Evolutionary conservation across 352 stramenopile genomes (phyloP), one percentile per base, ranked within the genome.

Genomic region (Phytophthora syringae): DNA sequence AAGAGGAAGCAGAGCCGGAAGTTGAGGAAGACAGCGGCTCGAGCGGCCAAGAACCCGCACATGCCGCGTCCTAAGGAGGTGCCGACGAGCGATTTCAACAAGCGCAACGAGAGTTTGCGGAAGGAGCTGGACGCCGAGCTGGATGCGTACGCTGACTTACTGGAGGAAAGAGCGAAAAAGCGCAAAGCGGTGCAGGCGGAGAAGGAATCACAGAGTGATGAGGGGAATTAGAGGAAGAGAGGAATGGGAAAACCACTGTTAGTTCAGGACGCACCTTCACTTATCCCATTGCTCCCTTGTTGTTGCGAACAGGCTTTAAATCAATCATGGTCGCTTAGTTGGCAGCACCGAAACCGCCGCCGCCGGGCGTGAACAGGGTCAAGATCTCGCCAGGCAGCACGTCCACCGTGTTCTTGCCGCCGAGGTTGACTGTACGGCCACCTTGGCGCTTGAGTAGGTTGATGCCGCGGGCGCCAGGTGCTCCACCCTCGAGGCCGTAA

Each of bases 351-450:
- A 95, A 99, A 60, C 97, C 98, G 28, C 98, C 98, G 13, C 96
- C 98, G 22, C 98, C 98, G 7, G 98, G 98, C 47, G 97, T 99
- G 64, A 93, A 91, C 61, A 99, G 98, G 39, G 92, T 92, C 61
- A 99, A 87, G 21, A 94, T 67, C 69, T 99, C 97, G 45, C 97
- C 90, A 42, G 94, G 79, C 21, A 86, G 61, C 25, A 99, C 90
- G 25, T 93, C 67, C 21, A 98, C 93, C 54, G 96, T 99, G 74
- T 97, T 98, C 73, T 99, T 98, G 55, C 96, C 96, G 13, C 82
- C 86, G 5, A 94, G 59, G 59, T 94, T 95, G 27, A 94, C 61
- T 28, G 80, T 80, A 21, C 85, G 82, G 24, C 87, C 88, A 52
- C 83, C 81, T 11, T 71, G 68, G 11, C 88, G 84, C 22, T 84